Conservation (phyloP, 495 filamentous ascomycete species). For the Podospora anserina region DNA sequence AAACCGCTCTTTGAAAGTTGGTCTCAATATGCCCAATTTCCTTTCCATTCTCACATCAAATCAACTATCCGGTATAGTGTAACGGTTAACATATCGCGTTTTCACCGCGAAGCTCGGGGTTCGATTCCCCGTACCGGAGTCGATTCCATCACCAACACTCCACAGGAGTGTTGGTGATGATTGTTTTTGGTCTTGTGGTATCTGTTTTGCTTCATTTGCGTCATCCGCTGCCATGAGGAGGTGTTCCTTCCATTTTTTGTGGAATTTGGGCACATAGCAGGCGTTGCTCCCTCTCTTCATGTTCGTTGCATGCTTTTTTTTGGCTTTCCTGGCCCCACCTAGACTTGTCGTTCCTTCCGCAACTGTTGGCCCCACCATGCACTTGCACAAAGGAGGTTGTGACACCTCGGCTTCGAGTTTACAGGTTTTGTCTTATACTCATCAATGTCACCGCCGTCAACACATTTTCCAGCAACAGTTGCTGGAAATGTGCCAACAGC, state of each 20-base stretch:
- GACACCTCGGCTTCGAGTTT: too few species aligned
- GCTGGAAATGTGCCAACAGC: too few species aligned
- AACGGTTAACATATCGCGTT: constrained; percentile 50
- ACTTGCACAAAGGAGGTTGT: neutral
- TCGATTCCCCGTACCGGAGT: constrained; percentile 51
- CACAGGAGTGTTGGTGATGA: neutral
- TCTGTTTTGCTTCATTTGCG: neutral
- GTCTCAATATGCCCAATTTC: too few species aligned
- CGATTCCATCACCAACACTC: neutral
- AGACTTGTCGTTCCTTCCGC: neutral
- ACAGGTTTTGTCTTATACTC: too few species aligned
- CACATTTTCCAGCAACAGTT: too few species aligned
- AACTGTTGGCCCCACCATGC: neutral
- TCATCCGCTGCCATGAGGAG: neutral
- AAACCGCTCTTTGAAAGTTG: too few species aligned
- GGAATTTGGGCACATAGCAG: neutral
- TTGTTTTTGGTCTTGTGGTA: neutral
- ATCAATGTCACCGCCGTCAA: too few species aligned
- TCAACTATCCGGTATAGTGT: constrained; percentile 41
- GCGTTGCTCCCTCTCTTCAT: neutral
- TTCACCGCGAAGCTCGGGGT: constrained; percentile 52
- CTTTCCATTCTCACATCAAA: neutral
- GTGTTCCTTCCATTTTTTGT: neutral
- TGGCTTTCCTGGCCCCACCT: neutral
- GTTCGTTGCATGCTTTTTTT: neutral